These are phyloP conservation scores for Fusarium pseudoanthophilum DNA, from an alignment of 2,329 filamentous ascomycete genomes.

Conservation along the genomic window DNA sequence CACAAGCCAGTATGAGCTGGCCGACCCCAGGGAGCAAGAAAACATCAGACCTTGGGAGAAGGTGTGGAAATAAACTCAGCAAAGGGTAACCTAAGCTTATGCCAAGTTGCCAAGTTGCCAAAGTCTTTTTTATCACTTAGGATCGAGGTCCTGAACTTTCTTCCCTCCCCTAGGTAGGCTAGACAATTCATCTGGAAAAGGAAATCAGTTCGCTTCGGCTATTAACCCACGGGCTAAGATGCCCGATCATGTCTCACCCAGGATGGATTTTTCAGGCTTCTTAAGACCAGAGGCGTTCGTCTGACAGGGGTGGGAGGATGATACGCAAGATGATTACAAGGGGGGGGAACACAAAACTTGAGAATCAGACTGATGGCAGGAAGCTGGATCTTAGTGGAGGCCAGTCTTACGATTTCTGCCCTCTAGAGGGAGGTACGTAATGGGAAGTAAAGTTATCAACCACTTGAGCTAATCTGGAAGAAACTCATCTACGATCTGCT, in stretches of 20 bases:
- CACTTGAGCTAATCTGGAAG: constrained; percentile 30
- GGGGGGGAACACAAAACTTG: not conserved
- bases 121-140: not conserved
- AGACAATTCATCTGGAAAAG: not conserved
- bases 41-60: not conserved
- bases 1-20: not conserved
- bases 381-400: not conserved
- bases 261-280: not conserved
- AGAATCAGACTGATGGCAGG: not conserved
- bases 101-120: not conserved
- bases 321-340: not conserved
- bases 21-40: not conserved
- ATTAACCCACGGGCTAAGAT: not conserved
- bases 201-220: not conserved
- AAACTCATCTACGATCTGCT: constrained; percentile 4
- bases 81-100: not conserved
- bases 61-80: not conserved
- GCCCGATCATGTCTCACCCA: not conserved
- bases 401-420: not conserved
- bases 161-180: not conserved
- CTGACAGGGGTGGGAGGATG: constrained; percentile 24
- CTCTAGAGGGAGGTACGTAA: not conserved
- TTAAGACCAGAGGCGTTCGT: not conserved
- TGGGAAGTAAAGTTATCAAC: constrained; percentile 11
- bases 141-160: not conserved